Evolutionary conservation across 306 rosid genomes (phyloP).

Genomic region (Prunus mongolica): DNA sequence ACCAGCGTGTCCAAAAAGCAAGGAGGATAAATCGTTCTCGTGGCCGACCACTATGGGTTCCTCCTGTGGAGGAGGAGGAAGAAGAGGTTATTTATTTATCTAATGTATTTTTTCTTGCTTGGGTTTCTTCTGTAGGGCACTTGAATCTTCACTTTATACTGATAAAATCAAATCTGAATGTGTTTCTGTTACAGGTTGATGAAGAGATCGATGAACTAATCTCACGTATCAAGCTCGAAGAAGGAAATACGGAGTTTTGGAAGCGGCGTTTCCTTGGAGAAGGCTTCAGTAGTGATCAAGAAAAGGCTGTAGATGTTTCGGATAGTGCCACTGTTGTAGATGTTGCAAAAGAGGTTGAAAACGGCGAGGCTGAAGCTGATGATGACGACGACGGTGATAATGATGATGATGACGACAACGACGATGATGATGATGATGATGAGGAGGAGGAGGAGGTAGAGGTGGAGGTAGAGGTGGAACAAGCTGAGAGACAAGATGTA

Average conservation of each 20-base stretch:
- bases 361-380: constrained; percentile 52
- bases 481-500: constrained; percentile 63
- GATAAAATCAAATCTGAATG: constrained; percentile 19
- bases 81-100: constrained; percentile 62
- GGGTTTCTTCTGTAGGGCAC: not conserved
- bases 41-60: constrained; percentile 99
- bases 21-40: constrained; percentile 96
- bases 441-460: constrained; percentile 60
- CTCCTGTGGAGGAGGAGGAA: constrained; percentile 88
- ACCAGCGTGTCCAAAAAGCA: constrained; percentile 99
- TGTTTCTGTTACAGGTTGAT: constrained; percentile 60
- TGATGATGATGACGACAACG: constrained; percentile 65
- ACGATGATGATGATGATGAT: not conserved
- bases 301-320: constrained; percentile 38
- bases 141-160: constrained; percentile 13
- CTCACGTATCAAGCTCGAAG: constrained; percentile 72
- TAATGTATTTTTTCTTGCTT: not conserved
- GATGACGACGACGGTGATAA: constrained; percentile 73
- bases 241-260: constrained; percentile 96
- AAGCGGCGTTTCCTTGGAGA: constrained; percentile 89
- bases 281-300: constrained; percentile 48
- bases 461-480: constrained; percentile 62
- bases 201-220: constrained; percentile 87
- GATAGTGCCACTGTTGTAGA: constrained; percentile 59
- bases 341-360: constrained; percentile 63